Percentiles rank a stretch among this genome's conserved stretches.
Evolutionary conservation across 2,329 filamentous ascomycete species (phyloP).

Genomic region (Didymella sp.): DNA sequence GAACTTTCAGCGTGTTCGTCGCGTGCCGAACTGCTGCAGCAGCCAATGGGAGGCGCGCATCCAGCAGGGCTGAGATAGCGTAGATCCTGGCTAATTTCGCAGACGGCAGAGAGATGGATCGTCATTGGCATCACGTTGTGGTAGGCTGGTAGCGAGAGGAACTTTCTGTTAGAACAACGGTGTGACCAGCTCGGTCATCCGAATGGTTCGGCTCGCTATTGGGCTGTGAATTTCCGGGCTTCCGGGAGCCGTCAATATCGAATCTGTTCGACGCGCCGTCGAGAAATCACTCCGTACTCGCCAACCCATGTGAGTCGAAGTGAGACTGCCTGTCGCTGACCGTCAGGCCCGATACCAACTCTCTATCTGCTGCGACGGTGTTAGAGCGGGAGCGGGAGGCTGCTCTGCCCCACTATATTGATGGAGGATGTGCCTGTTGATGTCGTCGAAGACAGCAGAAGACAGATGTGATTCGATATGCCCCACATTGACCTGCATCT

Average conservation of each 20-base stretch:
- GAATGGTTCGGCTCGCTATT: background rate
- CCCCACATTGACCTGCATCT: conserved; percentile 6
- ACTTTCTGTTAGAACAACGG: conserved; percentile 10
- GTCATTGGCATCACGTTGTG: conserved; percentile 14
- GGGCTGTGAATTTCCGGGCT: background rate
- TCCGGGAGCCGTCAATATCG: background rate
- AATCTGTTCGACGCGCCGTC: background rate
- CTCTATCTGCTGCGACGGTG: conserved; percentile 16
- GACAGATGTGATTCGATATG: background rate
- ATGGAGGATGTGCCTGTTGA: background rate
- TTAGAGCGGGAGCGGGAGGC: conserved; percentile 6
- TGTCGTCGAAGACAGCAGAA: background rate
- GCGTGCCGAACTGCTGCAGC: conserved; percentile 12
- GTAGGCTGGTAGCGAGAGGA: conserved; percentile 12
- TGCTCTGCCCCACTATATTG: conserved; percentile 5
- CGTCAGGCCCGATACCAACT: conserved; percentile 4
- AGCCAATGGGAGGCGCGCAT: conserved; percentile 17
- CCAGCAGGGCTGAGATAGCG: conserved; percentile 26
- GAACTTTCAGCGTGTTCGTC: conserved; percentile 18
- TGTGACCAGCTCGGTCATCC: background rate
- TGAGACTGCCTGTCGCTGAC: background rate
- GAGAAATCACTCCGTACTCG: background rate
- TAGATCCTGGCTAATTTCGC: conserved; percentile 34
- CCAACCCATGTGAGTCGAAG: background rate
- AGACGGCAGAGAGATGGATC: conserved; percentile 26